These are phyloP conservation scores for Phytophthora nicotianae DNA, from an alignment of 352 stramenopile genomes.

Conservation along the genomic window DNA sequence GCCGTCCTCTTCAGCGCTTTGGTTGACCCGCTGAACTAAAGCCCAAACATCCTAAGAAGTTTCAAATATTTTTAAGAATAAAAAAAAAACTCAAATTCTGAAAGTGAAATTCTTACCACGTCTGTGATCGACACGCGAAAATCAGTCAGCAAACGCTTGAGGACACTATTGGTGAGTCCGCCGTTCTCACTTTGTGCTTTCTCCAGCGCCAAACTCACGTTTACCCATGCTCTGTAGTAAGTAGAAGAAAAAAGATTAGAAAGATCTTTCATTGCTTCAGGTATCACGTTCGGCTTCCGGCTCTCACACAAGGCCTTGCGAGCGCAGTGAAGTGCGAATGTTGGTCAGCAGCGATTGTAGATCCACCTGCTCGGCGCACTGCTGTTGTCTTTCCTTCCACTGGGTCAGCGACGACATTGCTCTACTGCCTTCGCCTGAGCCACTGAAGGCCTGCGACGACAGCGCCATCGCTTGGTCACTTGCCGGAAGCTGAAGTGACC, in stretches of 20 bases:
- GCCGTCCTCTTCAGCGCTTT: conserved; percentile 44
- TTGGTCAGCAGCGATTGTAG: conserved; percentile 46
- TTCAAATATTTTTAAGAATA: conserved; percentile 1
- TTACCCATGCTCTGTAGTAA: conserved; percentile 53
- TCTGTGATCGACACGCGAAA: conserved; percentile 58
- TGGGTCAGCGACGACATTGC: conserved; percentile 64
- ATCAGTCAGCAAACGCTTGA: conserved; percentile 67
- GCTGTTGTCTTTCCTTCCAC: conserved; percentile 74
- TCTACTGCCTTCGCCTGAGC: background rate
- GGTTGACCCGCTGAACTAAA: conserved; percentile 42
- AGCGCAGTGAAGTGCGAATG: conserved; percentile 45
- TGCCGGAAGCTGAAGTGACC: conserved; percentile 21
- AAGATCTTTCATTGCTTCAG: background rate
- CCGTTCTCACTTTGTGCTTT: conserved; percentile 44
- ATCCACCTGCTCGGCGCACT: conserved; percentile 68
- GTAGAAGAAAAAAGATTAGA: background rate
- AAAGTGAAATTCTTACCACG: conserved; percentile 41
- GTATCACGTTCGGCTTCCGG: background rate
- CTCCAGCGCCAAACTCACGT: conserved; percentile 53
- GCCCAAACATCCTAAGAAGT: conserved; percentile 70
- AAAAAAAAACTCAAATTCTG: background rate
- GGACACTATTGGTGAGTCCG: conserved; percentile 49
- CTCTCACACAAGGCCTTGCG: conserved; percentile 57
- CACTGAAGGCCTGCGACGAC: conserved; percentile 11
- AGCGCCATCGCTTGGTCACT: conserved; percentile 27